A percentile compares a stretch with the other conserved stretches of the same genome.
These are phyloP conservation scores for Cyclotella baltica DNA, from an alignment of 108 stramenopile genomes.

Conservation along the genomic window DNA sequence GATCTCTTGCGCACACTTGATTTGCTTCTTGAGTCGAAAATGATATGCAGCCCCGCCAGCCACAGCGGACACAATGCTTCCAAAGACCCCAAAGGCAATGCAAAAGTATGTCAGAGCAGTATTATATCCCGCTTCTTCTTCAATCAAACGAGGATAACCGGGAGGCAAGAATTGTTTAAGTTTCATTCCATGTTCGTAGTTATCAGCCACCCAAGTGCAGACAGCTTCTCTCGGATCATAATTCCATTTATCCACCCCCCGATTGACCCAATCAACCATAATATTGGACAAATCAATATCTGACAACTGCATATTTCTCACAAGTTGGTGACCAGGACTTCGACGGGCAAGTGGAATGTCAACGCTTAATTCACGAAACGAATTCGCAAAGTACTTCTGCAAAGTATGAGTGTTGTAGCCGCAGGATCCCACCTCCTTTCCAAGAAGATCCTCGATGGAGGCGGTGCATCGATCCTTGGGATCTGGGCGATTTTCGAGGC, in stretches of 20 bases:
- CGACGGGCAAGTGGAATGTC: background rate
- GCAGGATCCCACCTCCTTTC: conserved; percentile 16
- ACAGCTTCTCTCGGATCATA: conserved; percentile 22
- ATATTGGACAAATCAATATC: conserved; percentile 9
- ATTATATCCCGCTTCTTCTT: background rate
- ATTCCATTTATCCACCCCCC: conserved; percentile 7
- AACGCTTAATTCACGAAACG: background rate
- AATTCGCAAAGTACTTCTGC: conserved; percentile 5
- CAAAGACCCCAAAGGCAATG: background rate
- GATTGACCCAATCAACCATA: conserved; percentile 2
- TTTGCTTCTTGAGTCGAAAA: conserved; percentile 1
- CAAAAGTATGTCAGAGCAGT: background rate
- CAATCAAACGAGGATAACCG: conserved; percentile 14
- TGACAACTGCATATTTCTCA: background rate
- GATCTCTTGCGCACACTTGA: conserved; percentile 14
- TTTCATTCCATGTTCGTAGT: conserved; percentile 5
- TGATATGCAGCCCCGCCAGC: background rate
- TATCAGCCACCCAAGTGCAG: conserved; percentile 29
- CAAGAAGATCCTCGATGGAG: background rate
- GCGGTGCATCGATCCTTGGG: conserved; percentile 11
- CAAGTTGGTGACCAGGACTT: conserved; percentile 6
- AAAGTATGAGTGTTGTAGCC: conserved; percentile 5
- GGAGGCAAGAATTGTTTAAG: background rate
- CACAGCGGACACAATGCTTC: background rate
- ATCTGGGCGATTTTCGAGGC: conserved; percentile 2